Percentiles rank a stretch among this genome's conserved stretches.
These are phyloP conservation scores for Yueomyces sp. DNA, from an alignment of 1,139 yeast genomes.

Conservation along the genomic window DNA sequence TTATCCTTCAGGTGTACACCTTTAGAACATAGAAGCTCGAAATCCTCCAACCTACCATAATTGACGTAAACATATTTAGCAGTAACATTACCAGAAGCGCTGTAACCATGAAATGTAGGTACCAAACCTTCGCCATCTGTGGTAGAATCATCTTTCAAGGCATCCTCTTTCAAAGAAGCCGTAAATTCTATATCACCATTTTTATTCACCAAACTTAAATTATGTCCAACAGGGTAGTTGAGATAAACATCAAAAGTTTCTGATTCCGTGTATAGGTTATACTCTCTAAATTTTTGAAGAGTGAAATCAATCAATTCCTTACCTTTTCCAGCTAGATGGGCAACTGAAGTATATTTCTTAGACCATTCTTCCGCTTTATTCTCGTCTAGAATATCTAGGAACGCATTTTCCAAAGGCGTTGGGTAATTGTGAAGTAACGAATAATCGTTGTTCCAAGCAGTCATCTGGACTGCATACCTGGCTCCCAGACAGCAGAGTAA, in stretches of 20 bases:
- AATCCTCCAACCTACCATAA: slow-evolving; percentile 48
- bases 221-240: slow-evolving; percentile 48
- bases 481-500: too few species aligned
- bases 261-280: slow-evolving; percentile 40
- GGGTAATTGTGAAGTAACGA: neutral
- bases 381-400: slow-evolving; percentile 31
- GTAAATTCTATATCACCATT: slow-evolving; percentile 33
- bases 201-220: slow-evolving; percentile 31
- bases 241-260: slow-evolving; percentile 50
- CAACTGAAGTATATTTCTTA: slow-evolving; percentile 40
- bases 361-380: slow-evolving; percentile 45
- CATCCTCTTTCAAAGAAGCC: slow-evolving; percentile 65
- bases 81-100: slow-evolving; percentile 57
- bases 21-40: slow-evolving; percentile 29
- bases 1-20: slow-evolving; percentile 40
- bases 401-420: slow-evolving; percentile 10
- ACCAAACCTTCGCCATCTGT: slow-evolving; percentile 38
- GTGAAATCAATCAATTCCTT: slow-evolving; percentile 56
- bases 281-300: slow-evolving; percentile 44
- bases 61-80: slow-evolving; percentile 47
- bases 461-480: too few species aligned
- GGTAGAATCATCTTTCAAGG: slow-evolving; percentile 55
- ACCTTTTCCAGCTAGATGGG: slow-evolving; percentile 68
- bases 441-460: too few species aligned
- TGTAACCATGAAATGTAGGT: slow-evolving; percentile 58